Evolutionary conservation across 1,139 yeast genomes (phyloP).

Genomic region (Sugiyamaella sp.): DNA sequence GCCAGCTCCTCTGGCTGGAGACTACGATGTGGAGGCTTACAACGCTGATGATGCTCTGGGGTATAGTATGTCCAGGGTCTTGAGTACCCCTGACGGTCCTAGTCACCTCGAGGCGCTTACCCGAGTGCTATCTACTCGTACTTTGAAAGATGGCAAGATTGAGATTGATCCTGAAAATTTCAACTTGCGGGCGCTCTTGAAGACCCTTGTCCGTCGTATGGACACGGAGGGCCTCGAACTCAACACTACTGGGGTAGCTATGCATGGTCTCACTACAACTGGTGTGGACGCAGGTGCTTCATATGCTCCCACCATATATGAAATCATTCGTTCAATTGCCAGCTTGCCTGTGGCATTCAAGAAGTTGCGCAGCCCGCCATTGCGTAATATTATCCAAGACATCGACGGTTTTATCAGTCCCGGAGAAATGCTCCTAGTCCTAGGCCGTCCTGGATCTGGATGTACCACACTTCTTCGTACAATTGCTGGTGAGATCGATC

Average conservation of each 20-base stretch:
- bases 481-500: constrained; percentile 54
- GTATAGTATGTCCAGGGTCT: constrained; percentile 30
- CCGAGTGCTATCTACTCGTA: constrained; percentile 48
- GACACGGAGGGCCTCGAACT: constrained; percentile 50
- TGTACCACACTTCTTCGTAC: constrained; percentile 61
- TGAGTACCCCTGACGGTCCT: constrained; percentile 39
- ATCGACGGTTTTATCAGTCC: constrained; percentile 51
- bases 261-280: constrained; percentile 50
- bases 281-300: constrained; percentile 59
- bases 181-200: constrained; percentile 46
- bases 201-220: constrained; percentile 37
- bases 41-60: constrained; percentile 26
- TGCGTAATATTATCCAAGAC: constrained; percentile 51
- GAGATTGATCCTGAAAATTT: constrained; percentile 48
- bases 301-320: constrained; percentile 53
- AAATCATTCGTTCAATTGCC: constrained; percentile 44
- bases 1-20: background rate
- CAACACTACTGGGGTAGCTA: constrained; percentile 55
- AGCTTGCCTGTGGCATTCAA: constrained; percentile 39
- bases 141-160: constrained; percentile 42
- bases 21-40: constrained; percentile 27
- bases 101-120: constrained; percentile 48
- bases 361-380: constrained; percentile 37
- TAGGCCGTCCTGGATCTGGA: constrained; percentile 72
- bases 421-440: constrained; percentile 64